Conservation (phyloP, 2,329 filamentous ascomycete species). For the Blumeria hordei region DNA sequence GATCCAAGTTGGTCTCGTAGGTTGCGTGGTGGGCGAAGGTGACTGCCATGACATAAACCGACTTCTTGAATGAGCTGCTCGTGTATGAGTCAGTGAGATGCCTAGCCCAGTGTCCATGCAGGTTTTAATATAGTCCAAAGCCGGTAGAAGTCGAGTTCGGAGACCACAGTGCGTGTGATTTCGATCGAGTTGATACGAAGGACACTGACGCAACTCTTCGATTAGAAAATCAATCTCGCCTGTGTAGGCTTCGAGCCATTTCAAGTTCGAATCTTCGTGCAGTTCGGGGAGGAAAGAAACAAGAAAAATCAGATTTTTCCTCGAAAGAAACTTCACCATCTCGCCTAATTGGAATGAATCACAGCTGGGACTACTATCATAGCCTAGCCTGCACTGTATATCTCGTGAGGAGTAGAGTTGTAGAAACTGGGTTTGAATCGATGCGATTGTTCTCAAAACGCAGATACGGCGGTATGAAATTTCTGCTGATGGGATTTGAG, state of each 20-base stretch:
- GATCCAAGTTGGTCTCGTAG: conserved; percentile 6
- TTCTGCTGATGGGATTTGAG: conserved; percentile 25
- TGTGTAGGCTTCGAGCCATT: conserved; percentile 20
- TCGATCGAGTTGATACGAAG: conserved; percentile 49
- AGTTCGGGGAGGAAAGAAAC: conserved; percentile 28
- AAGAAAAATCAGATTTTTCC: conserved; percentile 34
- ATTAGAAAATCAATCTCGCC: conserved; percentile 39
- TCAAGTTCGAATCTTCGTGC: conserved; percentile 14
- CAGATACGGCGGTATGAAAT: conserved; percentile 39
- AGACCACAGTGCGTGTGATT: conserved; percentile 53
- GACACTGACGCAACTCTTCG: conserved; percentile 35
- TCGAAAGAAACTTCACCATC: conserved; percentile 45
- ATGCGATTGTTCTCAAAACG: conserved; percentile 44
- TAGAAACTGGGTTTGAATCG: conserved; percentile 44
- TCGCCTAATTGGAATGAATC: conserved; percentile 61
- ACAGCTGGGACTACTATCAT: conserved; percentile 46
- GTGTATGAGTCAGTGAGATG: conserved; percentile 7
- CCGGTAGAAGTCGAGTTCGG: conserved; percentile 36
- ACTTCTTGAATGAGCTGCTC: conserved; percentile 4
- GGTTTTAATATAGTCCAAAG: conserved; percentile 38
- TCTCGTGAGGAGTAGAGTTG: conserved; percentile 40
- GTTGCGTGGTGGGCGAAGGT: not conserved
- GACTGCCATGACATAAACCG: conserved; percentile 10
- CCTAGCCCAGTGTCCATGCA: conserved; percentile 21
- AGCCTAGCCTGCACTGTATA: conserved; percentile 47